Percentiles rank a stretch among this genome's conserved stretches.
Conservation (phyloP, 176 grass and related monocot species). For the Triticum timopheevii region DNA sequence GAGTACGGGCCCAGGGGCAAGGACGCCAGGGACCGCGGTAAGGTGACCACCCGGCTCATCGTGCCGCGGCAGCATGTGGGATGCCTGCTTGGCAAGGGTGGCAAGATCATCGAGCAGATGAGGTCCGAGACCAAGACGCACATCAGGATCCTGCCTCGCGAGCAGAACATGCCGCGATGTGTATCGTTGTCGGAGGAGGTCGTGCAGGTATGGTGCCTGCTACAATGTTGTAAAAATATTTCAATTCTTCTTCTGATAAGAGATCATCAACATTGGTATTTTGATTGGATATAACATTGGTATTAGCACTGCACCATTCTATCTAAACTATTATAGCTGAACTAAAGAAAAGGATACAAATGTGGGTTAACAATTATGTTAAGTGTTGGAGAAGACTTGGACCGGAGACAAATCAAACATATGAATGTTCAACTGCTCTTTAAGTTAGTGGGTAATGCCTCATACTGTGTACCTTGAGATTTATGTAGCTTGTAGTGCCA, state of each 20-base stretch:
- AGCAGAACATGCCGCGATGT: constrained; percentile 74
- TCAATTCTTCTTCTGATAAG: neutral
- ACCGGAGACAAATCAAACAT: neutral
- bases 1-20: constrained; percentile 55
- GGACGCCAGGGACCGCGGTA: constrained; percentile 61
- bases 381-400: neutral
- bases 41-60: constrained; percentile 72
- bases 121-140: constrained; percentile 96
- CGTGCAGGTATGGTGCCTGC: constrained; percentile 67
- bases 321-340: neutral
- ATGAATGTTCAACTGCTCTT: neutral
- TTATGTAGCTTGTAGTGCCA: neutral
- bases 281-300: neutral
- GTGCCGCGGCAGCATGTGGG: constrained; percentile 81
- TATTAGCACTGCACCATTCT: neutral
- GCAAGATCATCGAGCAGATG: constrained; percentile 99
- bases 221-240: neutral
- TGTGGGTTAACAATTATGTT: neutral
- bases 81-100: constrained; percentile 85
- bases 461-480: neutral
- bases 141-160: constrained; percentile 90
- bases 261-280: neutral
- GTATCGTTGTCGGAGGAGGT: constrained; percentile 84
- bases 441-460: neutral
- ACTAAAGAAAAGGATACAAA: neutral